Evolutionary conservation across 139 green algal genomes (phyloP), one percentile per base, ranked within the genome.

Genomic region (Zygnema cylindricum): DNA sequence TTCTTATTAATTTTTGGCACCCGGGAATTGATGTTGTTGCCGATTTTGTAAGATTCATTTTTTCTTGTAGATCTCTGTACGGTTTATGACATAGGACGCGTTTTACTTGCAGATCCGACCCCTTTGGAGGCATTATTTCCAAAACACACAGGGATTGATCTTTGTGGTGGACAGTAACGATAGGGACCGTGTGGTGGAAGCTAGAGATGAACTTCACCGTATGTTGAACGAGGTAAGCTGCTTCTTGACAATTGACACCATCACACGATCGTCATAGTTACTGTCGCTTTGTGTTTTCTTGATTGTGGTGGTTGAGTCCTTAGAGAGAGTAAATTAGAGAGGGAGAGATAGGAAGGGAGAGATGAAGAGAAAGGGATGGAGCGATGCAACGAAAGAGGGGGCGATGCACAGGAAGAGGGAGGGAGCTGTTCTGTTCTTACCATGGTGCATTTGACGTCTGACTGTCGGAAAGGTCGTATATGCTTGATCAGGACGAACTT

Each of bases 161-260:
- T 99, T 99, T 71, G 97, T 99, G 84, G 96, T 99, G 22, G 97
- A 99, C 92, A 96, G 91, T 86, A 98, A 99, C 86, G 97, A 99
- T 88, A 92, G 95, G 69, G 96, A 97, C 88, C 95, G 96, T 85
- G 95, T 98, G 55, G 95, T 94, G 43, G 97, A 99, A 92, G 97
- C 97, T 2, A 91, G 95, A 49, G 97, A 99, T 86, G 97, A 99
- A 94, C 94, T 99, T 84, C 96, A 98, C 92, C 93, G 96, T 55
- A 99, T 99, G 97, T 92, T 99, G 39, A 98, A 98, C 93, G 97
- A 78, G 7, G 71, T 78, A 38, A 78, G 71, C 25, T 38, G 41
- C 40, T n/a, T n/a, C n/a, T n/a, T n/a, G n/a, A n/a, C n/a, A n/a
- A n/a, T n/a, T n/a, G n/a, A n/a, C n/a, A n/a, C n/a, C n/a, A n/a